Evolutionary conservation across 257 asterid genomes (phyloP), one percentile per base, ranked within the genome.

Genomic region (Fraxinus cuspidata): DNA sequence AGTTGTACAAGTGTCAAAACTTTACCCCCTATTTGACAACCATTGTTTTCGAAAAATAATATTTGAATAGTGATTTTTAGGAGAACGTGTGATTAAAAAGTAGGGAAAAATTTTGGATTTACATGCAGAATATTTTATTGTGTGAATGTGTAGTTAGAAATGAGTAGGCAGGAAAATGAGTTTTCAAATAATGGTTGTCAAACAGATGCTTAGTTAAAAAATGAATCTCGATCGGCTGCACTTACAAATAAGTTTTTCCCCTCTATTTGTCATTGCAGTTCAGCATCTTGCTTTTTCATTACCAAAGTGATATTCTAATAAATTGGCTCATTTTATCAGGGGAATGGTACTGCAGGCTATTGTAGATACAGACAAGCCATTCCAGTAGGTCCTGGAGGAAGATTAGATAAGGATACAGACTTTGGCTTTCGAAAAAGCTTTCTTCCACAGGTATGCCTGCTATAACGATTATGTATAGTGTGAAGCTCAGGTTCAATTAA

Each of bases 281-380:
- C 69, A 11, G 28, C 69, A 63, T 63, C 32, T 25, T 60, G 7
- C 31, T 23, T 9, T 56, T 23, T 63, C 1, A 27, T 63, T 11
- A 23, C 19, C 69, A 27, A 12, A 63, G n/a, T 12, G 29, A 63
- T 9, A 67, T 47, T 37, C 40, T 65, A 28, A 64, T 32, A 6
- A 32, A 35, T 53, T 21, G 23, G 23, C 42, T 70, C 58, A 23
- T 68, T 77, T 70, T 9, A 11, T 79, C 77, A 94, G 98, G 94
- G 89, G 65, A 64, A 76, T 76, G 81, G 87, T 31, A 92, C 98
- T 11, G 86, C 93, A 29, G 98, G 97, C 78, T 90, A 91, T 76
- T 92, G 97, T 77, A 86, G 98, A 82, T 94, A 94, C 66, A 85
- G 97, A 71, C 98, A 91, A 79, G 92, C 93, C 27, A 90, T 94